phyloP scores from a whole-genome alignment of 1,139 yeast genomes.

The Blastobotrys ciferrii region DNA sequence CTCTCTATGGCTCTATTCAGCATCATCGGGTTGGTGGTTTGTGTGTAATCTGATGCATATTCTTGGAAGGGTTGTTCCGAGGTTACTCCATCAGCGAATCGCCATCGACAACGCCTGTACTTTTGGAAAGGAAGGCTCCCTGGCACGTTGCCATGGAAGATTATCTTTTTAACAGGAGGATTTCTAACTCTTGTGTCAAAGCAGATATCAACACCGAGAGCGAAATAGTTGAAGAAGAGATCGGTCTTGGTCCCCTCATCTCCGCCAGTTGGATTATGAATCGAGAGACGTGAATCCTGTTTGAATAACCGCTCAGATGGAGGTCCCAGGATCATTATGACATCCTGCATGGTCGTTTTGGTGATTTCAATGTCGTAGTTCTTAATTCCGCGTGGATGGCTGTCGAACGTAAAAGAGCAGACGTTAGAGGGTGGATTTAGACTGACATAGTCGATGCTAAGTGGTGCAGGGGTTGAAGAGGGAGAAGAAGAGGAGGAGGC shows the following conservation, averaged over 20 bases:
- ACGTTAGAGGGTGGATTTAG: slow-evolving; percentile 16
- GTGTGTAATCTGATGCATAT: slow-evolving; percentile 15
- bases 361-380: slow-evolving; percentile 19
- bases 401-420: slow-evolving; percentile 19
- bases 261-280: slow-evolving; percentile 28
- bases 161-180: slow-evolving; percentile 31
- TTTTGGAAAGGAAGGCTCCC: slow-evolving; percentile 33
- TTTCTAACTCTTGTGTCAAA: slow-evolving; percentile 28
- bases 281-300: slow-evolving; percentile 32
- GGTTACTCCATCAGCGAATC: slow-evolving; percentile 15
- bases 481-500: background rate
- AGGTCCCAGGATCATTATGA: slow-evolving; percentile 34
- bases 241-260: slow-evolving; percentile 21
- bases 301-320: slow-evolving; percentile 35
- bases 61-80: slow-evolving; percentile 24
- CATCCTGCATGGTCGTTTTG: slow-evolving; percentile 31
- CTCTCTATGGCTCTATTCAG: slow-evolving; percentile 30
- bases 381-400: slow-evolving; percentile 21
- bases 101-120: slow-evolving; percentile 36
- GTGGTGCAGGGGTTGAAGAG: background rate
- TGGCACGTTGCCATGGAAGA: slow-evolving; percentile 36
- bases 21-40: slow-evolving; percentile 27
- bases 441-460: slow-evolving; percentile 20
- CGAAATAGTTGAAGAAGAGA: slow-evolving; percentile 35
- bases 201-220: slow-evolving; percentile 34